A percentile compares a stretch with the other conserved stretches of the same genome.
Evolutionary conservation across 345 rosid genomes (phyloP).

Genomic region (Eucalyptus sideroxylon): DNA sequence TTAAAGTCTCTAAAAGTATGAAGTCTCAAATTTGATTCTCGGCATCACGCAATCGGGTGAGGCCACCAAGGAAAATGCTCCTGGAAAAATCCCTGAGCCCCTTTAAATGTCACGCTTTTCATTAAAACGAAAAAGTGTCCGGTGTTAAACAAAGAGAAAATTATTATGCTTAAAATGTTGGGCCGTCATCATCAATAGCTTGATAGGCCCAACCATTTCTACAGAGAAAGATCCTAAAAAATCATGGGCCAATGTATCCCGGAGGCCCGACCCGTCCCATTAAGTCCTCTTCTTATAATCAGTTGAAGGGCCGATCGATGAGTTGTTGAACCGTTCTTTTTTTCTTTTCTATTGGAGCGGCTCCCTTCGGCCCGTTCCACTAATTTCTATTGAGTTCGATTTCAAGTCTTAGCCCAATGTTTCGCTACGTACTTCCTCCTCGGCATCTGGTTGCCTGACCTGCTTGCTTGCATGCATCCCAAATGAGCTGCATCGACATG

Average conservation of each 20-base stretch:
- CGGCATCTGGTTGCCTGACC: fast-evolving
- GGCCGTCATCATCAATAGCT: not conserved
- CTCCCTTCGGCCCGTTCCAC: not conserved
- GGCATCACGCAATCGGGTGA: too few species aligned
- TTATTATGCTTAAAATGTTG: too few species aligned
- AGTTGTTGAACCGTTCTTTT: not conserved
- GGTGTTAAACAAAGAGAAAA: not conserved
- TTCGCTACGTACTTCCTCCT: not conserved
- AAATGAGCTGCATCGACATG: not conserved
- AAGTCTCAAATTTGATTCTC: too few species aligned
- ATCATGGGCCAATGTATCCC: not conserved
- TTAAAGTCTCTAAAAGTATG: too few species aligned
- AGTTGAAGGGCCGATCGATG: not conserved
- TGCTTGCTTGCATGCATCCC: not conserved
- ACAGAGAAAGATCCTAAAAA: not conserved
- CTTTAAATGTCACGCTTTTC: too few species aligned
- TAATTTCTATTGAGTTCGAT: not conserved
- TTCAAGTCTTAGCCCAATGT: not conserved
- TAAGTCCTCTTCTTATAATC: not conserved
- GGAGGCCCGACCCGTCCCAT: not conserved
- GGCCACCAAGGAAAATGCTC: too few species aligned
- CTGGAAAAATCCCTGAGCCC: too few species aligned
- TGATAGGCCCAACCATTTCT: not conserved
- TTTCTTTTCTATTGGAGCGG: not conserved
- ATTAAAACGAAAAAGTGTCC: not conserved